Conservation (phyloP, 2,329 filamentous ascomycete species). For the Bisporella sp. region DNA sequence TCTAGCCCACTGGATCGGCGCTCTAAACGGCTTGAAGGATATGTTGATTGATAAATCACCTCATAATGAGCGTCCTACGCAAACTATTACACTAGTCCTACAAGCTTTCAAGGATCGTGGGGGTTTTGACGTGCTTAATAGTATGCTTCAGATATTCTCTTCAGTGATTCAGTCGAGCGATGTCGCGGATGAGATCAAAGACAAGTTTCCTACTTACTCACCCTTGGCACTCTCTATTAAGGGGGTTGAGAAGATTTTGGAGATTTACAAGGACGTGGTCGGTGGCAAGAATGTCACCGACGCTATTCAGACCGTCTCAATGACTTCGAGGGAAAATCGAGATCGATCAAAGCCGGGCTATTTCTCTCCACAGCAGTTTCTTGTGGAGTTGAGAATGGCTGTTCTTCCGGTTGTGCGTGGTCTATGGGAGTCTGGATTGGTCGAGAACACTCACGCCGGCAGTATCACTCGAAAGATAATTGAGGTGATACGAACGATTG, state of each 20-base stretch:
- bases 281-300: conserved; percentile 77
- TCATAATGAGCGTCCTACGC: conserved; percentile 31
- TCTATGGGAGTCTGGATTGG: conserved; percentile 79
- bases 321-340: conserved; percentile 44
- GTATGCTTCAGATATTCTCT: conserved; percentile 64
- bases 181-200: not conserved
- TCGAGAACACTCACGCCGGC: conserved; percentile 67
- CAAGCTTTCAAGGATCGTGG: conserved; percentile 78
- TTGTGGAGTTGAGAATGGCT: conserved; percentile 77
- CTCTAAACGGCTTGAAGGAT: conserved; percentile 70
- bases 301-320: conserved; percentile 53
- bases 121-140: conserved; percentile 68
- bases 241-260: conserved; percentile 74
- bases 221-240: not conserved
- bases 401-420: conserved; percentile 69
- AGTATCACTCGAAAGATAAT: conserved; percentile 73
- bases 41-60: conserved; percentile 62
- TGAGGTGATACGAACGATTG: conserved; percentile 73
- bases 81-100: conserved; percentile 68
- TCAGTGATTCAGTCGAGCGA: conserved; percentile 41
- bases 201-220: conserved; percentile 26
- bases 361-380: conserved; percentile 66
- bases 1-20: conserved; percentile 76
- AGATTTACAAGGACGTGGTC: conserved; percentile 70
- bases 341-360: conserved; percentile 51